phyloP scores from a whole-genome alignment of 202 grass and related monocot species.

The Thinopyrum obtusiflorum region DNA sequence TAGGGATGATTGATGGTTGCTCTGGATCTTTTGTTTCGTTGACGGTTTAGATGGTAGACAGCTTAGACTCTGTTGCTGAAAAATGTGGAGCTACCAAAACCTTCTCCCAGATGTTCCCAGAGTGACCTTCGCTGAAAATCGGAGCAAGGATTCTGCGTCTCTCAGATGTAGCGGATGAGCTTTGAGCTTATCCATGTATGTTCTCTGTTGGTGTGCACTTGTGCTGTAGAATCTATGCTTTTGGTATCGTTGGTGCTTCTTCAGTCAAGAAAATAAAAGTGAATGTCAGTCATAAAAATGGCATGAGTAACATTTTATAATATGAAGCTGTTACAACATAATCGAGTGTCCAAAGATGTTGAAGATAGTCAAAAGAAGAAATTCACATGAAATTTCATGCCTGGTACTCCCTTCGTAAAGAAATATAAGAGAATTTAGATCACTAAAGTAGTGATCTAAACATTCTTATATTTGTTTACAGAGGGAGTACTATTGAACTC shows the following conservation, averaged over 20 bases:
- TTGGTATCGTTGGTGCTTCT: not conserved
- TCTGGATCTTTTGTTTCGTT: not conserved
- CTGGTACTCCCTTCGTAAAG: too few relatives aligned
- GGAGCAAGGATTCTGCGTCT: not conserved
- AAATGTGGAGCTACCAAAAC: conserved; percentile 4
- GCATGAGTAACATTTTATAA: not conserved
- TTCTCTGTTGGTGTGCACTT: conserved; percentile 4
- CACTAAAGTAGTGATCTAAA: too few relatives aligned
- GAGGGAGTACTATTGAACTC: not conserved
- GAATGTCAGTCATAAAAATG: not conserved
- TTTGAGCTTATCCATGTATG: not conserved
- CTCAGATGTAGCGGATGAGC: not conserved
- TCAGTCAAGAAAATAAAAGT: not conserved
- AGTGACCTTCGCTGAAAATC: not conserved
- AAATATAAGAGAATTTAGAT: too few relatives aligned
- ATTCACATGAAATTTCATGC: not conserved
- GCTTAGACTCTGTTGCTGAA: not conserved
- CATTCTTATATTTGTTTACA: too few relatives aligned
- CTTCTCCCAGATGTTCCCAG: not conserved
- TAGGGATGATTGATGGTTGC: conserved; percentile 1
- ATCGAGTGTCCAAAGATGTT: not conserved
- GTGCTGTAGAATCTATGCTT: not conserved
- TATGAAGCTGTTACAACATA: not conserved
- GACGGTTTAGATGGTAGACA: not conserved
- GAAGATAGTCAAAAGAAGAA: not conserved